Conservation (phyloP, 2,329 filamentous ascomycete species). For the Exophiala sp. region DNA sequence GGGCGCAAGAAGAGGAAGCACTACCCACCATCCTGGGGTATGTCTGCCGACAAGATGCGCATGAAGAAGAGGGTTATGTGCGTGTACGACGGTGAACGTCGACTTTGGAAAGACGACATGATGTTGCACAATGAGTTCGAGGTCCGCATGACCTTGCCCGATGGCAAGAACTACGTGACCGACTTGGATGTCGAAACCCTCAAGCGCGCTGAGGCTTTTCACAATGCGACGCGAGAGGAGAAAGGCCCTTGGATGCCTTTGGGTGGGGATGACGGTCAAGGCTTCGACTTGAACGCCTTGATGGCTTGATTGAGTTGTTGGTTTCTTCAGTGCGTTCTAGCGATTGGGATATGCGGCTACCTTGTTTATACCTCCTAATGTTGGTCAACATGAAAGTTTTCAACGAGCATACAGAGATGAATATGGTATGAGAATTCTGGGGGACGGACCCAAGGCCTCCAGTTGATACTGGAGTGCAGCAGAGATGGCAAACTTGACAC, state of each 20-base stretch:
- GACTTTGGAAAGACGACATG: constrained; percentile 97
- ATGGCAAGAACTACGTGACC: constrained; percentile 77
- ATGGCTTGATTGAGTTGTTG: constrained; percentile 19
- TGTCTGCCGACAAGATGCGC: constrained; percentile 87
- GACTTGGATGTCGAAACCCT: constrained; percentile 90
- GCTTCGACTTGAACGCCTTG: constrained; percentile 34
- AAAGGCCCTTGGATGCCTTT: constrained; percentile 70
- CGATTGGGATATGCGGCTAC: constrained; percentile 11
- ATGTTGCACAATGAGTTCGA: constrained; percentile 96
- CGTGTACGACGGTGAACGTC: constrained; percentile 81
- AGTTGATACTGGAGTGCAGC: background rate
- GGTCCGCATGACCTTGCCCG: constrained; percentile 76
- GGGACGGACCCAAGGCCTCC: background rate
- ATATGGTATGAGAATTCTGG: constrained; percentile 8
- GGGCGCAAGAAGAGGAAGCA: constrained; percentile 89
- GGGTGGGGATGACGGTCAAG: constrained; percentile 15
- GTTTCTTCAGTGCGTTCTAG: constrained; percentile 18
- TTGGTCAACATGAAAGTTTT: constrained; percentile 2
- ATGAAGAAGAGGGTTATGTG: constrained; percentile 97
- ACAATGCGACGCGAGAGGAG: constrained; percentile 75
- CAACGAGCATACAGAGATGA: constrained; percentile 3
- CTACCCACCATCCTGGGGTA: constrained; percentile 92
- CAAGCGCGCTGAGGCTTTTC: constrained; percentile 80
- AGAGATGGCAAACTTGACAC: background rate
- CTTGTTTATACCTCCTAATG: constrained; percentile 10